phyloP scores from a whole-genome alignment of 768 basidiomycete species.

The Mycena maculata region DNA sequence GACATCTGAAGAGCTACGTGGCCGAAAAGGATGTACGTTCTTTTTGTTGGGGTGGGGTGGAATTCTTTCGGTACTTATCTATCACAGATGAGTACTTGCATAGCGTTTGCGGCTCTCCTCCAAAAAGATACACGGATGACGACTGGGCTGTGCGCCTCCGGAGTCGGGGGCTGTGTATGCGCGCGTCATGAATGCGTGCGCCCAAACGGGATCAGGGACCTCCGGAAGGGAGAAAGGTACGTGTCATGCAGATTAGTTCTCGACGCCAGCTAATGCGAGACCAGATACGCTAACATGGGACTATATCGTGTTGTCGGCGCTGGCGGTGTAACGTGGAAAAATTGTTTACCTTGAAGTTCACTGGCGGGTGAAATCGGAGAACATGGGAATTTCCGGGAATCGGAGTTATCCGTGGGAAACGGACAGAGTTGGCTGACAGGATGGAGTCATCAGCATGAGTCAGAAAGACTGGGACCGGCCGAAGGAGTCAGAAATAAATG shows the following conservation, averaged over 20 bases:
- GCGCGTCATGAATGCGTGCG: conserved; percentile 32
- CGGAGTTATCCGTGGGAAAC: too few species aligned
- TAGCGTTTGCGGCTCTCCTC: conserved; percentile 29
- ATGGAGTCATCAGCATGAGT: too few species aligned
- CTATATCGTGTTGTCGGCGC: not conserved
- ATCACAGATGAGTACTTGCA: conserved; percentile 33
- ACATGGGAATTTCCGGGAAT: too few species aligned
- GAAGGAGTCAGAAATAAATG: too few species aligned
- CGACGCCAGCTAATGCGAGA: not conserved
- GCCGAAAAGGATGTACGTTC: not conserved
- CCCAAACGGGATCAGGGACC: conserved; percentile 33
- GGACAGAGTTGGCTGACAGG: too few species aligned
- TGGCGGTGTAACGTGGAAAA: not conserved
- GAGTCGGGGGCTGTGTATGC: conserved; percentile 29
- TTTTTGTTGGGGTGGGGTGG: not conserved
- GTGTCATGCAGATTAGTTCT: too few species aligned
- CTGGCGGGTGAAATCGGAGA: too few species aligned
- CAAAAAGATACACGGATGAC: conserved; percentile 33
- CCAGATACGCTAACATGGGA: conserved; percentile 6
- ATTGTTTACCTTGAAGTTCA: too few species aligned
- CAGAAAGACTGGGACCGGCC: too few species aligned
- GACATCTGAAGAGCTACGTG: conserved; percentile 9
- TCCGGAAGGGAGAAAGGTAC: conserved; percentile 41
- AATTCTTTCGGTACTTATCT: not conserved
- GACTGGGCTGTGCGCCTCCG: conserved; percentile 22